Evolutionary conservation across 2,329 filamentous ascomycete species (phyloP), one percentile per base, ranked within the genome.

Genomic region (Knufia fluminis): DNA sequence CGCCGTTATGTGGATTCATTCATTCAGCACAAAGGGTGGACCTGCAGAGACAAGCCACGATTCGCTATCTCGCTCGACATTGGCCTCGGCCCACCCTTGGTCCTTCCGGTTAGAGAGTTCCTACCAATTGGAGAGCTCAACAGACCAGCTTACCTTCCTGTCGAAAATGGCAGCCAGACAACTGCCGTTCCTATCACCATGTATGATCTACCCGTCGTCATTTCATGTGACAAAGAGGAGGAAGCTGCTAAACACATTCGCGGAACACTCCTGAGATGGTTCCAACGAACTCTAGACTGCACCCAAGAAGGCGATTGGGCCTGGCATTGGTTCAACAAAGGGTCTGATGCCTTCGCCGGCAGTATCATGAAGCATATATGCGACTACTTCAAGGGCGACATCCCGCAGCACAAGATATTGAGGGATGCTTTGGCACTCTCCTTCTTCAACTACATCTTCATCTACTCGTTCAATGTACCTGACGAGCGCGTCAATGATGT

Each of bases 361-460:
- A 36, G 26, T 14, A 28, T 49, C 3, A 49, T 49, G 46, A 43
- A 43, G n/a, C 7, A 43, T 22, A 49, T 49, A n/a, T 49, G 46
- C 19, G 46, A 49, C 26, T 49, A 49, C 36, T 49, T 49, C 38
- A 36, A 43, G 23, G 24, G 23, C 24, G 19, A 42, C 31, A 33
- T 49, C 14, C n/a, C 14, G 9, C 46, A 49, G 22, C 46, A 49
- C 20, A 4, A 26, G 8, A 23, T 49, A 7, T 28, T 49, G 28
- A 42, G 32, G 28, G 39, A 42, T 16, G 46, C 46, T 14, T 19
- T 49, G 23, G 46, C 46, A 10, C 39, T 49, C 20, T 49, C 46
- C 12, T 49, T 49, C 38, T 49, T 49, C 38, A 49, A 49, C 23
- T 49, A 42, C 39, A 49, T 49, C 17, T 49, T 49, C 17, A 49